phyloP scores from a whole-genome alignment of 331 rosid species.

The Quercus lobata region DNA sequence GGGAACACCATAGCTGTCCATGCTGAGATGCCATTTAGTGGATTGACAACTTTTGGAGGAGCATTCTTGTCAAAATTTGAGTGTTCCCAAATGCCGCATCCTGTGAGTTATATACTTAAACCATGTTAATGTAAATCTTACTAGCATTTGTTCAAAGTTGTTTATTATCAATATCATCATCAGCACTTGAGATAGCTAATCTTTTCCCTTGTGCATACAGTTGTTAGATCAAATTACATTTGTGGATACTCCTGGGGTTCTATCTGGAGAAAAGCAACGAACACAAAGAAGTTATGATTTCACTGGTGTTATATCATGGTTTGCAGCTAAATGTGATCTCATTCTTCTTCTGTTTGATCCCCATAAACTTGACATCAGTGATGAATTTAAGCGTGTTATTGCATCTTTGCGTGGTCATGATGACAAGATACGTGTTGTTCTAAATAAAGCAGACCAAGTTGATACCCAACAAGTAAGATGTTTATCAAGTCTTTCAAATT shows the following conservation, averaged over 20 bases:
- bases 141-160: neutral
- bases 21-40: constrained; percentile 92
- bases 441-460: constrained; percentile 94
- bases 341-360: constrained; percentile 93
- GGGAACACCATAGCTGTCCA: constrained; percentile 93
- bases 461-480: constrained; percentile 88
- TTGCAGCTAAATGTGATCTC: constrained; percentile 93
- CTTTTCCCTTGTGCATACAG: constrained; percentile 29
- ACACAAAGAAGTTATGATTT: constrained; percentile 91
- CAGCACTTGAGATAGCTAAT: neutral
- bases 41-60: constrained; percentile 80
- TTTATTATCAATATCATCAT: neutral
- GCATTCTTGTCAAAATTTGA: constrained; percentile 88
- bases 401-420: constrained; percentile 77
- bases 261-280: constrained; percentile 97
- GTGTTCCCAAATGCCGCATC: constrained; percentile 98
- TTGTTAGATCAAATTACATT: constrained; percentile 76
- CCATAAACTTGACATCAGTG: constrained; percentile 90
- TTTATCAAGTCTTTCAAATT: neutral
- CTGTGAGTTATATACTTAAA: constrained; percentile 53
- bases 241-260: constrained; percentile 97
- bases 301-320: constrained; percentile 96
- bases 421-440: constrained; percentile 95
- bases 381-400: constrained; percentile 88
- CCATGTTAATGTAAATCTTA: neutral